These are phyloP conservation scores for Metarhizium album DNA, from an alignment of 2,329 filamentous ascomycete species.

Conservation along the genomic window DNA sequence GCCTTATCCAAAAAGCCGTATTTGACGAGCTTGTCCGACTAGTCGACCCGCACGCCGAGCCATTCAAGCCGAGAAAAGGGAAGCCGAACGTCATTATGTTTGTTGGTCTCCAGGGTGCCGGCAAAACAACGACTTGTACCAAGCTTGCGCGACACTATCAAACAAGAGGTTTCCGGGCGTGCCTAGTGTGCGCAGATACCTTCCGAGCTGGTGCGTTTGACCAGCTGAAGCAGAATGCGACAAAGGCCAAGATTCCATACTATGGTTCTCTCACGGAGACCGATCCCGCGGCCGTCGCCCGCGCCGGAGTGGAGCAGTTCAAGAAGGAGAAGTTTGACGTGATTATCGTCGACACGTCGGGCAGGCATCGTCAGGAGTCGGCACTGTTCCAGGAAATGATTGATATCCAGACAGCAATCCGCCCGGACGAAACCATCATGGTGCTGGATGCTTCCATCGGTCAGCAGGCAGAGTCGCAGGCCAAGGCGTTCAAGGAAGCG, in stretches of 20 bases:
- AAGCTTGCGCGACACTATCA: conserved; percentile 95
- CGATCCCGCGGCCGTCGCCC: conserved; percentile 83
- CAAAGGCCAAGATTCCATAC: conserved; percentile 97
- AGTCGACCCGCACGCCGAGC: conserved; percentile 88
- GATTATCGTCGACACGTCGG: conserved; percentile 96
- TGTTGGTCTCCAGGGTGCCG: conserved; percentile 91
- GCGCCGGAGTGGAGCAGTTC: conserved; percentile 97
- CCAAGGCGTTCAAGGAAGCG: conserved; percentile 92
- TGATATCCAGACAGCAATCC: conserved; percentile 85
- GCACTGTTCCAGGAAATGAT: conserved; percentile 96
- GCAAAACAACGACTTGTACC: conserved; percentile 97
- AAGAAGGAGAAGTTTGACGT: conserved; percentile 98
- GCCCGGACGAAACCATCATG: conserved; percentile 95
- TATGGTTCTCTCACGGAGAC: conserved; percentile 95
- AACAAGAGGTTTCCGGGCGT: conserved; percentile 82
- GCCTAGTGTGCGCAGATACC: conserved; percentile 92
- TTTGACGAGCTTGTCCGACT: conserved; percentile 94
- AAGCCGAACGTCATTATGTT: conserved; percentile 99
- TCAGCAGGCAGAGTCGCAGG: conserved; percentile 89
- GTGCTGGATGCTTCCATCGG: conserved; percentile 94
- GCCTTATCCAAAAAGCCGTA: conserved; percentile 92
- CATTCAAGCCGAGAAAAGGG: conserved; percentile 95
- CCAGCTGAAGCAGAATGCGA: conserved; percentile 97
- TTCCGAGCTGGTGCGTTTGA: conserved; percentile 98
- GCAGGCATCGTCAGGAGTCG: conserved; percentile 87